Conservation (phyloP, 2,329 filamentous ascomycete genomes). For the Uncinocarpus reesii region DNA sequence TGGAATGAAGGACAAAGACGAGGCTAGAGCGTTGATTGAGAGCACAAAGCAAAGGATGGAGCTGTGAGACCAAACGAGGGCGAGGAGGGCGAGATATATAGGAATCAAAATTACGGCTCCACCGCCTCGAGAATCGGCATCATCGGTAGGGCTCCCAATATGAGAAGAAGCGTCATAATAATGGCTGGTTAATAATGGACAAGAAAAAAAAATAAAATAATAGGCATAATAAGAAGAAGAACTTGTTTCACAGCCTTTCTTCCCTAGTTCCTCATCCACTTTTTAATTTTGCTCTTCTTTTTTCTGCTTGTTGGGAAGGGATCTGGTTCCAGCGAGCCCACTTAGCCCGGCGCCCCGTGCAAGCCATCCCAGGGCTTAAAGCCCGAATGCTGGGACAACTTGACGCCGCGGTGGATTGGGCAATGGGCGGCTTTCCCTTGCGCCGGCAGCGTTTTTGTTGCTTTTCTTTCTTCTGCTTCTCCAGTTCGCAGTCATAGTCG, state of each 20-base stretch:
- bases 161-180: background rate
- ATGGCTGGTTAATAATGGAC: background rate
- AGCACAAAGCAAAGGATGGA: background rate
- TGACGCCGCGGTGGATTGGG: background rate
- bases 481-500: background rate
- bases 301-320: background rate
- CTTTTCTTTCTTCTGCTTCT: background rate
- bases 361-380: constrained; percentile 10
- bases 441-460: background rate
- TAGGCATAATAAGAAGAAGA: background rate
- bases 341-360: constrained; percentile 2
- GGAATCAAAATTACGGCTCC: constrained; percentile 11
- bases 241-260: constrained; percentile 12
- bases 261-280: constrained; percentile 1
- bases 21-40: too few relatives aligned
- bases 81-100: constrained; percentile 8
- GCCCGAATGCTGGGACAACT: background rate
- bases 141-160: constrained; percentile 7
- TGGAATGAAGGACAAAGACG: too few relatives aligned
- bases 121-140: background rate
- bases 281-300: background rate
- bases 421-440: background rate
- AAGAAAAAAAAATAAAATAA: background rate
- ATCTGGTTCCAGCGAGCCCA: constrained; percentile 3
- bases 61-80: background rate